Base-by-base conservation (phyloP, 345 rosid species). In the Aquilaria sinensis region DNA sequence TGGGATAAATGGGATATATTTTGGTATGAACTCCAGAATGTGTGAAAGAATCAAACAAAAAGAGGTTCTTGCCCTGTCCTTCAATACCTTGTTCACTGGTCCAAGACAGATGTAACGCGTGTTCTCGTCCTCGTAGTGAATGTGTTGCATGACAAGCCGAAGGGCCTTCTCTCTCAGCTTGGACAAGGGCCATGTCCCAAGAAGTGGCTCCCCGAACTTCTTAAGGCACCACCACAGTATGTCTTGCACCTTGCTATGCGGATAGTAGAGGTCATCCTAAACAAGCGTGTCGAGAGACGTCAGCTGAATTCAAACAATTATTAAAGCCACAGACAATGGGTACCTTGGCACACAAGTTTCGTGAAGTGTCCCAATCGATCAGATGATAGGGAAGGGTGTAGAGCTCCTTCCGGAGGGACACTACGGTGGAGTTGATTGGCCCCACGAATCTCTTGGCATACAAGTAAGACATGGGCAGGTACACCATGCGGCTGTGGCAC, bases 361-460 rank as follows among this genome's bases (percentile, higher is more conserved):
- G 62, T 3, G 86, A 75, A 2, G 30, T 49, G 45, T 85, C 69
- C 96, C 96, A 89, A 9, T 83, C 74, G 23, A 86, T 57, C 4
- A 53, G 58, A 31, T 77, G 79, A 56, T 89, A 89, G 2, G 89
- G 78, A 53, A 69, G 53, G 0, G 58, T 5, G 47, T 86, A 74
- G 1, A 89, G 70, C 76, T 89, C 96, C 12, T 65, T 64, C 34
- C 96, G 66, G 1, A 89, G 81, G 8, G 86, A 77, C 41, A 78
- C 12, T 14, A 83, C 49, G 9, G 81, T 67, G 0, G 80, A 62
- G 10, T 64, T 81, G 3, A 78, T 59, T 2, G 76, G 73, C 4
- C 82, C 82, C 30, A 85, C 88, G 53, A 81, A 85, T 57, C 81
- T 81, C 58, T 80, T 86, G 2, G 79, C 96, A 57, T 86, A 86